Base-by-base conservation (phyloP, 768 basidiomycete species). In the Termitomyces bulborhizus region DNA sequence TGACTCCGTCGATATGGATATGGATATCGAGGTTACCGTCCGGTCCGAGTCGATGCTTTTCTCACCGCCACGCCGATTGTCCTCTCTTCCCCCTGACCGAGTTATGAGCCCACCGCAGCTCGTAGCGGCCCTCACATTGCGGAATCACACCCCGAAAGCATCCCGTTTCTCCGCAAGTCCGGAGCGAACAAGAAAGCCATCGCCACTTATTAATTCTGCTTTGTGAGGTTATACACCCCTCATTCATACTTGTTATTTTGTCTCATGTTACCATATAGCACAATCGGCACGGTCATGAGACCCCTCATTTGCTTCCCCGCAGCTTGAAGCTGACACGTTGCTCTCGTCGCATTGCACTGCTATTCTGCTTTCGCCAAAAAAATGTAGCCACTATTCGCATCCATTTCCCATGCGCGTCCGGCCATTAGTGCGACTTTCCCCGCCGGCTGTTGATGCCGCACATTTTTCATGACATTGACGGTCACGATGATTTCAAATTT, bases 1-100 rank as follows among this genome's bases (percentile, higher is more conserved):
- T 40, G 55, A 51, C 55, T 62, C 61, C 57, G 58, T 51, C 48
- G 59, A 62, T 57, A 62, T 62, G 58, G 63, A 62, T 62, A 51
- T 62, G 56, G 60, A 58, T 48, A 58, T 62, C 24, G 63, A 64
- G 54, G 52, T 32, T 26, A 45, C 52, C 16, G 44, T 47, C 36
- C 31, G 44, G 41, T 39, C 39, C 45, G 46, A 15, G 34, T 39
- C 57, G 47, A 44, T 40, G 21, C 39, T 55, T 24, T 50, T 55
- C 46, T 58, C 54, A 9, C 57, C 55, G 24, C 55, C 50, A 6
- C 56, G 50, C 15, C 44, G 45, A 42, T 44, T 40, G 4, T 34
- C 27, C 21, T 24, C 41, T 16, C 42, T 32, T 32, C 48, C n/a
- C 48, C 53, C 47, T 46, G 57, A 57, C 43, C 39, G 52, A n/a